Conservation (phyloP, 2,329 filamentous ascomycete genomes). For the Aspergillus fijiensis region DNA sequence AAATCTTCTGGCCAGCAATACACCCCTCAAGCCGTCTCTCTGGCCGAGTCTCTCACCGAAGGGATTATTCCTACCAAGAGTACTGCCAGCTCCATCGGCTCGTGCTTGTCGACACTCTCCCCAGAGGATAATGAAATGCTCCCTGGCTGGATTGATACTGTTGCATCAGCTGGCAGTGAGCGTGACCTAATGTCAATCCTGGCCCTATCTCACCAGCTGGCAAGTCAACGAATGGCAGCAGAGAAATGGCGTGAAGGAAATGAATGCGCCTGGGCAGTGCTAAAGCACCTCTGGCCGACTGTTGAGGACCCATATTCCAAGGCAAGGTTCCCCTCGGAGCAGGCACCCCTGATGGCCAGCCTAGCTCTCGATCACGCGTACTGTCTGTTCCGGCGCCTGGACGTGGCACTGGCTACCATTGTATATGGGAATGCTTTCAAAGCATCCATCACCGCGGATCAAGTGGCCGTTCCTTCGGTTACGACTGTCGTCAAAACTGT, state of each 20-base stretch:
- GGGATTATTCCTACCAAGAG: constrained; percentile 21
- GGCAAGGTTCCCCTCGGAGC: constrained; percentile 29
- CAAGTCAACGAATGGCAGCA: constrained; percentile 33
- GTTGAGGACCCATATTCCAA: constrained; percentile 31
- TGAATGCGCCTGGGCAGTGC: constrained; percentile 29
- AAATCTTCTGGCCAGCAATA: constrained; percentile 32
- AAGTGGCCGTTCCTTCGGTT: constrained; percentile 32
- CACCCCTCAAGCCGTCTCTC: constrained; percentile 26
- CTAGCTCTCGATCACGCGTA: constrained; percentile 35
- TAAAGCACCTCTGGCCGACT: constrained; percentile 35
- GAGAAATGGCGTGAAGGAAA: constrained; percentile 32
- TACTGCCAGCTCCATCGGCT: constrained; percentile 15
- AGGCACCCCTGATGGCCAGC: constrained; percentile 34
- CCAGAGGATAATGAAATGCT: constrained; percentile 31
- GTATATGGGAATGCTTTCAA: constrained; percentile 38
- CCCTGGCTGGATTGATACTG: constrained; percentile 33
- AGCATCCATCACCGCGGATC: constrained; percentile 32
- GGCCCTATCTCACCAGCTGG: constrained; percentile 32
- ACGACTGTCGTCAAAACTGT: constrained; percentile 35
- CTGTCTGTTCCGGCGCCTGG: constrained; percentile 35
- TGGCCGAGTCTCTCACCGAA: constrained; percentile 32
- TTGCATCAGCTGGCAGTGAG: constrained; percentile 27
- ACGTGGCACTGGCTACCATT: constrained; percentile 28
- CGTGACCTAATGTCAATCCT: constrained; percentile 27
- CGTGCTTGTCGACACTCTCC: constrained; percentile 24